Evolutionary conservation across 257 asterid genomes (phyloP), one percentile per base, ranked within the genome.

Genomic region (Solanum appendiculatum): DNA sequence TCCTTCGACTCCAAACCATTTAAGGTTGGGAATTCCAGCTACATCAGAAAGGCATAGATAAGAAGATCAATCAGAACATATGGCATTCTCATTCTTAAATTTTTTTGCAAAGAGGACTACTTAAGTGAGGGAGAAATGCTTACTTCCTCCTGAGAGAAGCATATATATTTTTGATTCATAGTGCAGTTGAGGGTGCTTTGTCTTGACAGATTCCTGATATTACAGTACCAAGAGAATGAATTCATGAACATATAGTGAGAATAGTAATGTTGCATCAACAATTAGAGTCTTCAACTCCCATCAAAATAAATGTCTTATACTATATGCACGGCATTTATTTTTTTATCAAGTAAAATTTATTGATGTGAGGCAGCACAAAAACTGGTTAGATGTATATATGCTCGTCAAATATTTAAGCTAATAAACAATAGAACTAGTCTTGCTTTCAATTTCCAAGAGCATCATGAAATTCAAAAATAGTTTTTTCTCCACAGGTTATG

Each of bases 111-210:
- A 33, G 23, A 85, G 13, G 34, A 34, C 54, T 16, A 20, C 63
- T 86, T 16, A 86, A 73, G 90, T 48, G 89, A 86, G 91, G 44
- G 78, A 70, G 90, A 87, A 92, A 51, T 2, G 75, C 92, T 89
- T 92, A 95, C 98, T 93, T 92, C 98, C 98, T 88, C 98, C 98
- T 88, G 94, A 97, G 64, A 95, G 98, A 92, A 95, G 95, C 95
- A 92, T 91, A 88, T 94, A 95, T 78, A 95, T 92, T 92, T 95
- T 95, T 88, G 98, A 95, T 93, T 95, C 98, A 51, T 95, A 95
- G 83, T 94, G 98, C 89, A 95, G 96, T 87, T 95, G 98, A 83
- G 98, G 98, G 89, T 93, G 98, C 85, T 92, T 94, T 87, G 98
- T 95, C 92, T 92, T 94, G 86, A 90, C 94, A n/a, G 96, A 75